Evolutionary conservation across 352 stramenopile genomes (phyloP).

Genomic region (Hyaloperonospora brassicae): DNA sequence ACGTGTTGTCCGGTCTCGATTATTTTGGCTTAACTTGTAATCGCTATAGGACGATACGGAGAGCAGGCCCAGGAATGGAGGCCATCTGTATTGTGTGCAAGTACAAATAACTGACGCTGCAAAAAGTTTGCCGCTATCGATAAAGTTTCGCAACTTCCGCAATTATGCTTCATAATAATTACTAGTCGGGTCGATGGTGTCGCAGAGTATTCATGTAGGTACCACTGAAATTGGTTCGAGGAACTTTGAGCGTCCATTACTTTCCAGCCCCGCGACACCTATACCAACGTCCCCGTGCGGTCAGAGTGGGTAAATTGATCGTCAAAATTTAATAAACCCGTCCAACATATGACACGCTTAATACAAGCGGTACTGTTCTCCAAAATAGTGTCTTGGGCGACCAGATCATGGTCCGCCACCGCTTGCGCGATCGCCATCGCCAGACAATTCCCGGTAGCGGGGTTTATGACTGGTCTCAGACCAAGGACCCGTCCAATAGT

Average conservation of each 20-base stretch:
- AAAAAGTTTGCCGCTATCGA: too few species aligned
- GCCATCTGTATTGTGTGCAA: too few species aligned
- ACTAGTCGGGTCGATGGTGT: too few species aligned
- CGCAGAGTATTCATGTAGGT: constrained; percentile 7
- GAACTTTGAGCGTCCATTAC: background rate
- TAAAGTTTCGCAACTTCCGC: too few species aligned
- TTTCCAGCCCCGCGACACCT: background rate
- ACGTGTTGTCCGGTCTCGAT: too few species aligned
- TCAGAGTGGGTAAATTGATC: background rate
- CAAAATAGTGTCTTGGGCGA: background rate
- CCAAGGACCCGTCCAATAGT: background rate
- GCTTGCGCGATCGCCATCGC: background rate
- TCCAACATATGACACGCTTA: background rate
- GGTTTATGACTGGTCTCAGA: background rate
- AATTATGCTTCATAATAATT: too few species aligned
- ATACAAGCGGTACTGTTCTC: background rate
- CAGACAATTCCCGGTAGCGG: background rate
- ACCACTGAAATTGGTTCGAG: background rate
- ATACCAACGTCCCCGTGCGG: background rate
- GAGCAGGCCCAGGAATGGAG: too few species aligned
- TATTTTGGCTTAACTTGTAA: too few species aligned
- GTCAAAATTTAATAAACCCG: background rate
- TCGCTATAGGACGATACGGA: too few species aligned
- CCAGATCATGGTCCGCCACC: background rate
- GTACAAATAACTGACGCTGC: too few species aligned